Evolutionary conservation across 495 filamentous ascomycete species (phyloP).

Genomic region (Endocarpon pusillum): DNA sequence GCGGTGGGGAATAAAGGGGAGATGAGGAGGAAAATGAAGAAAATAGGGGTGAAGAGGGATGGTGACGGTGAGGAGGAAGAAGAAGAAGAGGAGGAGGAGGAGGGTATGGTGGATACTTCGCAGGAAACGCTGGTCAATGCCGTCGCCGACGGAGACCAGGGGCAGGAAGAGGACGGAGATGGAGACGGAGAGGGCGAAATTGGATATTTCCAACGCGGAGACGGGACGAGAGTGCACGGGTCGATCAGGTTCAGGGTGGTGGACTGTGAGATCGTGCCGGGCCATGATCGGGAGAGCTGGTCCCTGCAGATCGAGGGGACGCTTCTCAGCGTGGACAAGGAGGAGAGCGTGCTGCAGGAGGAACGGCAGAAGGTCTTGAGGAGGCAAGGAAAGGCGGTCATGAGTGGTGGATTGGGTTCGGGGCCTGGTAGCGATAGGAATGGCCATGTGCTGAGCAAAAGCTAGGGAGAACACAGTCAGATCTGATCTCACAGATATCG

Average conservation of each 20-base stretch:
- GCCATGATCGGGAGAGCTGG: slow-evolving; percentile 37
- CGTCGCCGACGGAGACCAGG: too few species aligned
- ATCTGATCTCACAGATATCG: too few species aligned
- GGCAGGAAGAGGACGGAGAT: slow-evolving; percentile 18
- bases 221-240: slow-evolving; percentile 43
- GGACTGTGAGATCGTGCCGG: slow-evolving; percentile 42
- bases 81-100: not conserved
- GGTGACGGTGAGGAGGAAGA: not conserved
- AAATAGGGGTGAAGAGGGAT: too few species aligned
- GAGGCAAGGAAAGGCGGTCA: too few species aligned
- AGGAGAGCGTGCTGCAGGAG: slow-evolving; percentile 20
- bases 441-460: too few species aligned
- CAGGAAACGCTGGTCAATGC: too few species aligned
- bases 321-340: slow-evolving; percentile 35
- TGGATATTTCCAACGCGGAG: slow-evolving; percentile 45
- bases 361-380: too few species aligned
- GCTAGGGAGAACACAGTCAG: too few species aligned
- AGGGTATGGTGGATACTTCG: slow-evolving; percentile 2
- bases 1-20: not conserved
- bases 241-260: slow-evolving; percentile 43
- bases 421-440: too few species aligned
- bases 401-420: too few species aligned
- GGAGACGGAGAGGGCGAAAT: slow-evolving; percentile 20
- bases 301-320: slow-evolving; percentile 57
- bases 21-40: not conserved